Percentiles rank a stretch among this genome's conserved stretches.
Evolutionary conservation across 2,329 filamentous ascomycete genomes (phyloP).

Genomic region (Claviceps pusilla): DNA sequence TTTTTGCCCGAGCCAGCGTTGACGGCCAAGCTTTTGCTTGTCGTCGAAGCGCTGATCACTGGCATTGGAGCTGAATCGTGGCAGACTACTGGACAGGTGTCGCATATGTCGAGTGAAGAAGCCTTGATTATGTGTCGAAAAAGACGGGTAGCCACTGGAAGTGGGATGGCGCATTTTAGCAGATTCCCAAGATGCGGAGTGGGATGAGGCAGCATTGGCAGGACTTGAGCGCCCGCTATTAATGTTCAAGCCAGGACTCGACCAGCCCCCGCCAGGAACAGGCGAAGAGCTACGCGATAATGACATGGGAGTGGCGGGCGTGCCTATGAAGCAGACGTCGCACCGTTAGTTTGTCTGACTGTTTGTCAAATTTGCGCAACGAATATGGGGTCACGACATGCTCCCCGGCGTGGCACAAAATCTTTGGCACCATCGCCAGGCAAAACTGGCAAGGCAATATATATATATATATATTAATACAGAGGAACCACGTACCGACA

Average conservation of each 20-base stretch:
- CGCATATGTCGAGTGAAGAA: conserved; percentile 80
- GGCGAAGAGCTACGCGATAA: conserved; percentile 80
- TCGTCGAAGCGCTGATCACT: conserved; percentile 44
- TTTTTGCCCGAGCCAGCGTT: conserved; percentile 30
- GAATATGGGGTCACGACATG: conserved; percentile 5
- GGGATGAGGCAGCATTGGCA: conserved; percentile 34
- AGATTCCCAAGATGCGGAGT: conserved; percentile 63
- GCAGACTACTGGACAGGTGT: conserved; percentile 63
- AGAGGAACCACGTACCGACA: conserved; percentile 31
- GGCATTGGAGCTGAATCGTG: conserved; percentile 45
- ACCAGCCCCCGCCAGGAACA: conserved; percentile 72
- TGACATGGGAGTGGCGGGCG: conserved; percentile 53
- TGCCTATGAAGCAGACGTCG: conserved; percentile 26
- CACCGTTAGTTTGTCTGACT: conserved; percentile 3
- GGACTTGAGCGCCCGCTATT: conserved; percentile 59
- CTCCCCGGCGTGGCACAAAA: neutral
- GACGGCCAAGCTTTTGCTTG: conserved; percentile 60
- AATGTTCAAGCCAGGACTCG: conserved; percentile 63
- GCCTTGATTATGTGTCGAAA: conserved; percentile 66
- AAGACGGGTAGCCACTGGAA: conserved; percentile 61
- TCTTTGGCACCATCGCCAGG: neutral
- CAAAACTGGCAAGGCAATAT: neutral
- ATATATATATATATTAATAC: neutral
- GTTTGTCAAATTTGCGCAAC: conserved; percentile 11
- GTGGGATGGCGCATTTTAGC: conserved; percentile 63